These are phyloP conservation scores for Boletus rubroflammeus DNA, from an alignment of 768 basidiomycete species.

Conservation along the genomic window DNA sequence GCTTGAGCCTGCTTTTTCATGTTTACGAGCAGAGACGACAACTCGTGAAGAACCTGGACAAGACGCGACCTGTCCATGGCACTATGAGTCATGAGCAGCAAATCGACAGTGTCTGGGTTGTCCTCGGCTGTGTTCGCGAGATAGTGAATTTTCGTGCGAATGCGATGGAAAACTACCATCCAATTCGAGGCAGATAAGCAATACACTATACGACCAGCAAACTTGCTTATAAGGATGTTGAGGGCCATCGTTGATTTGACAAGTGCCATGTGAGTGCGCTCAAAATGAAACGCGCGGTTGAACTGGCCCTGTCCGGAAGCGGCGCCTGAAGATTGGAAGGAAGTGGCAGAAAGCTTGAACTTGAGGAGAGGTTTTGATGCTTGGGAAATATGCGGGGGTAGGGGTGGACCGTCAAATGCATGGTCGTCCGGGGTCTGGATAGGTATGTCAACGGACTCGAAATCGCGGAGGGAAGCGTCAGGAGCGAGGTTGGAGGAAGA, in stretches of 20 bases:
- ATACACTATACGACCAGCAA: slow-evolving; percentile 76
- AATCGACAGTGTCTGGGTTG: slow-evolving; percentile 65
- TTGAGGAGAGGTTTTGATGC: slow-evolving; percentile 29
- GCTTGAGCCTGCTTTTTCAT: slow-evolving; percentile 73
- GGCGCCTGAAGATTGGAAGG: slow-evolving; percentile 39
- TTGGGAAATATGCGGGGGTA: slow-evolving; percentile 43
- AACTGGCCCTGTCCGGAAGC: slow-evolving; percentile 22
- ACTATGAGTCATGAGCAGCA: slow-evolving; percentile 75
- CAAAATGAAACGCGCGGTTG: slow-evolving; percentile 40
- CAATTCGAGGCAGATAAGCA: slow-evolving; percentile 89
- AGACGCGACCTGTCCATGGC: slow-evolving; percentile 69
- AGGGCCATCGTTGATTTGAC: slow-evolving; percentile 53
- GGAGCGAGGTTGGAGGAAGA: slow-evolving; percentile 60
- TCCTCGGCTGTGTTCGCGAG: slow-evolving; percentile 54
- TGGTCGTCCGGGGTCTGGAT: slow-evolving; percentile 22
- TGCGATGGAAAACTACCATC: slow-evolving; percentile 66
- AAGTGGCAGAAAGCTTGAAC: slow-evolving; percentile 38
- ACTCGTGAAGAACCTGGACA: slow-evolving; percentile 68
- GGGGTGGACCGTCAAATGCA: slow-evolving; percentile 17
- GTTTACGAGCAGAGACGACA: slow-evolving; percentile 78
- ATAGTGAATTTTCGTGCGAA: slow-evolving; percentile 64
- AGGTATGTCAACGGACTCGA: slow-evolving; percentile 52
- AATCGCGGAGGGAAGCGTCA: slow-evolving; percentile 67
- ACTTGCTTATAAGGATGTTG: slow-evolving; percentile 63
- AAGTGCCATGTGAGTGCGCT: slow-evolving; percentile 60